phyloP scores from a whole-genome alignment of 148 eudicot genomes.

The Vaccinium myrtillus region DNA sequence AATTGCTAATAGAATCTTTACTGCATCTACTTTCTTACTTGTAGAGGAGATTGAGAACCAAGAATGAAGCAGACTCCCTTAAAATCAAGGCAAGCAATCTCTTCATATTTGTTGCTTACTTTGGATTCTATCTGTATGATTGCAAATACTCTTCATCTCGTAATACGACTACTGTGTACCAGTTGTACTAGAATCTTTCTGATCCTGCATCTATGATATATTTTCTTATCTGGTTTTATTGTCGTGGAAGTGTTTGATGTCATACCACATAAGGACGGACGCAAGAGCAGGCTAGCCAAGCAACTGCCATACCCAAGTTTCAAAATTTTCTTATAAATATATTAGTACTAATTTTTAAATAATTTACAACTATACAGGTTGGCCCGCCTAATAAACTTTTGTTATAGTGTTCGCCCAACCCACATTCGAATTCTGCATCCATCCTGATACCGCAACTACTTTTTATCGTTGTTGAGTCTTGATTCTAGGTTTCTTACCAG shows the following conservation, averaged over 20 bases:
- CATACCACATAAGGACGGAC: too few species aligned
- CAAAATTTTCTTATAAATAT: too few species aligned
- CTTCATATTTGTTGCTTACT: not conserved
- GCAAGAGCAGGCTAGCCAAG: too few species aligned
- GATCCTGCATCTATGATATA: too few species aligned
- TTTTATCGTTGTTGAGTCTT: not conserved
- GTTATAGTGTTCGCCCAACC: too few species aligned
- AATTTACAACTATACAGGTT: too few species aligned
- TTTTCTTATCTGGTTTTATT: not conserved
- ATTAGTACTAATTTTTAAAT: too few species aligned
- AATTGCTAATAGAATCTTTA: not conserved
- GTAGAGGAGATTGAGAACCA: slow-evolving; percentile 13
- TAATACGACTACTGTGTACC: not conserved
- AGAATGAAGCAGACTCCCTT: slow-evolving; percentile 12
- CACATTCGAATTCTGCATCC: too few species aligned
- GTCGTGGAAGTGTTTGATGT: not conserved
- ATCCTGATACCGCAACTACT: too few species aligned
- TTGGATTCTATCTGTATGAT: not conserved
- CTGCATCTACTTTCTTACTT: not conserved
- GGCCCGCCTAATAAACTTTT: too few species aligned
- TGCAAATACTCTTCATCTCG: not conserved
- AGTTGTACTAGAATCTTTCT: too few species aligned
- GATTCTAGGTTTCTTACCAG: not conserved
- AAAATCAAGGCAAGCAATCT: slow-evolving; percentile 10
- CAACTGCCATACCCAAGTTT: too few species aligned